Evolutionary conservation across 2,329 filamentous ascomycete species (phyloP).

Genomic region (Tolypocladium guangdongense): DNA sequence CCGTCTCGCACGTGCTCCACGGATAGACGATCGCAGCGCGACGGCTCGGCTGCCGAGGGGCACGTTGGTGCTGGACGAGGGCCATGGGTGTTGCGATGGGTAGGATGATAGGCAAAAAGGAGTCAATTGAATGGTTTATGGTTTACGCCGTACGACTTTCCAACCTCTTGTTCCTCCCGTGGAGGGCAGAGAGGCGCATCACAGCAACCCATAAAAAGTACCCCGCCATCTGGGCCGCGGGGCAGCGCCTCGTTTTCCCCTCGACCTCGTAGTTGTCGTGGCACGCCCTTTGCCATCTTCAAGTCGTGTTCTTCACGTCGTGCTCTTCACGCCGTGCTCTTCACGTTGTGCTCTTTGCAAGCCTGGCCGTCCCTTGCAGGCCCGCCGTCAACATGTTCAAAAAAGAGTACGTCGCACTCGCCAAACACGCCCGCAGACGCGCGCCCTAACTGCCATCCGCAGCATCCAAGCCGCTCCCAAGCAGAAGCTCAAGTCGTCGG

Average conservation of each 20-base stretch:
- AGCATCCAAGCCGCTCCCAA: constrained; percentile 71
- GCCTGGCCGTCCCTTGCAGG: neutral
- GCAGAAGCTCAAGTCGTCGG: constrained; percentile 95
- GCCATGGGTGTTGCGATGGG: neutral
- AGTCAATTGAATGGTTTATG: no score
- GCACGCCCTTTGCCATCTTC: neutral
- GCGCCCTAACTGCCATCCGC: constrained; percentile 2
- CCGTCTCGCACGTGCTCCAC: constrained; percentile 46
- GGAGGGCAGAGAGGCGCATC: no score
- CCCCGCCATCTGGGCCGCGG: constrained; percentile 14
- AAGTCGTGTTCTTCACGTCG: constrained; percentile 3
- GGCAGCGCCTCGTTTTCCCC: constrained; percentile 5
- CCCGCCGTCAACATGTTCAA: constrained; percentile 63
- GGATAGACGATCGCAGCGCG: constrained; percentile 32
- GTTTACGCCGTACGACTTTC: no score
- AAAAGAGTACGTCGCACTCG: constrained; percentile 59
- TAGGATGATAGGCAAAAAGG: neutral
- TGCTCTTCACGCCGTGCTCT: no score
- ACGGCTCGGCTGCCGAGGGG: neutral
- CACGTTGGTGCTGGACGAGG: neutral
- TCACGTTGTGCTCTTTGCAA: no score
- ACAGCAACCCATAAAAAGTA: neutral
- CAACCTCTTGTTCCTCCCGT: no score
- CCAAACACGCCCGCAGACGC: neutral
- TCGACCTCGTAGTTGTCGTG: no score